A percentile compares a stretch with the other conserved stretches of the same genome.
Conservation (phyloP, 177 flowering plant genomes). For the Tripterygium wilfordii region DNA sequence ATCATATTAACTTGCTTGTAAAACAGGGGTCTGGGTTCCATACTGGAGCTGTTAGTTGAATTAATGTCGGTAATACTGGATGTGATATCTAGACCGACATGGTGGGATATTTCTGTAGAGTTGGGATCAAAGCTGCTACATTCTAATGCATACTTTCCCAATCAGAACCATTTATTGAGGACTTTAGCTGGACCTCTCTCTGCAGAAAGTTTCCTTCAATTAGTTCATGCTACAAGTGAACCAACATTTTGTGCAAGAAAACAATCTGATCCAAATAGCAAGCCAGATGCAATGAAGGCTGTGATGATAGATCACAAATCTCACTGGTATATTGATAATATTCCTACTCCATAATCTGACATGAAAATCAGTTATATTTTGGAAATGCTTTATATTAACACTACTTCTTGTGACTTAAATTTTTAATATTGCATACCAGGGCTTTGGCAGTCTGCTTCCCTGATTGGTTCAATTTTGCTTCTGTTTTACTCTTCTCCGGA, state of each 20-base stretch:
- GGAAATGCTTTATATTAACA: too few species aligned
- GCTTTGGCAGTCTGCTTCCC: constrained; percentile 67
- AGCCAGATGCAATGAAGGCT: constrained; percentile 17
- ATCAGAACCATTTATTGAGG: constrained; percentile 26
- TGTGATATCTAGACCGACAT: constrained; percentile 47
- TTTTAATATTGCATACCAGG: constrained; percentile 38
- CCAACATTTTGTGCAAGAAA: constrained; percentile 12
- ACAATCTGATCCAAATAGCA: constrained; percentile 6
- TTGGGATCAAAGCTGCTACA: constrained; percentile 57
- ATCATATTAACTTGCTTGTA: constrained; percentile 2
- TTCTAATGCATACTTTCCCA: constrained; percentile 66
- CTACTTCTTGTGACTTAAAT: too few species aligned
- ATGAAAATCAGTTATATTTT: too few species aligned
- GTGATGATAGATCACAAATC: constrained; percentile 43
- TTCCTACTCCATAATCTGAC: constrained; percentile 2
- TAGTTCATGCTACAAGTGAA: constrained; percentile 27
- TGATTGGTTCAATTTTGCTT: constrained; percentile 66
- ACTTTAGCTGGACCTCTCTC: constrained; percentile 50
- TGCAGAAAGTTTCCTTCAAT: constrained; percentile 29
- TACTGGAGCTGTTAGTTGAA: constrained; percentile 40
- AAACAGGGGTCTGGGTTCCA: constrained; percentile 59
- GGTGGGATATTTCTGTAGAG: constrained; percentile 63
- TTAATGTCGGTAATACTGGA: constrained; percentile 48
- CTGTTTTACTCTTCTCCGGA: constrained; percentile 44
- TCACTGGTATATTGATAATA: constrained; percentile 44